Conservation (phyloP, 2,329 filamentous ascomycete species). For the Didymella keratinophila region DNA sequence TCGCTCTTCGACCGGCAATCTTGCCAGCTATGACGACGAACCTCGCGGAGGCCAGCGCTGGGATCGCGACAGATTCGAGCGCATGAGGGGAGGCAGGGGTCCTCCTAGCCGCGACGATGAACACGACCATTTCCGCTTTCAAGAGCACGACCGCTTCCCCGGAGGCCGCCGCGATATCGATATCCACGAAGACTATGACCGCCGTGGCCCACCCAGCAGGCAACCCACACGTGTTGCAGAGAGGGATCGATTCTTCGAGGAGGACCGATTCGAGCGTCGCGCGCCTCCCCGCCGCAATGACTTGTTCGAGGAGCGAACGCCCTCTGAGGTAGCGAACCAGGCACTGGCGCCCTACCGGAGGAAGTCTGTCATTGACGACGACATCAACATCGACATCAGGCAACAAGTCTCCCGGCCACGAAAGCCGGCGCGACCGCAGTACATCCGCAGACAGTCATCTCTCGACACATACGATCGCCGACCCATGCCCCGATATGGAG, state of each 20-base stretch:
- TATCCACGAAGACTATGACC: conserved; percentile 54
- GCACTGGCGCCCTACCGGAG: conserved; percentile 67
- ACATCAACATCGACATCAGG: conserved; percentile 58
- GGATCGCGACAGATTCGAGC: conserved; percentile 61
- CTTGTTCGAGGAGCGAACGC: conserved; percentile 57
- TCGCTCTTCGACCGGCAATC: conserved; percentile 53
- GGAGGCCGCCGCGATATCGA: conserved; percentile 53
- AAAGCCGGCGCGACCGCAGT: conserved; percentile 67
- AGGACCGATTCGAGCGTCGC: conserved; percentile 57
- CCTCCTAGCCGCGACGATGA: conserved; percentile 59
- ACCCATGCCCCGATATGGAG: conserved; percentile 64
- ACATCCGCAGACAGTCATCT: conserved; percentile 84
- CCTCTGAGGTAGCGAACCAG: conserved; percentile 58
- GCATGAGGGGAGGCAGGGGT: conserved; percentile 51
- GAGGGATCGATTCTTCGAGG: conserved; percentile 63
- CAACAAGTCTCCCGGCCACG: conserved; percentile 50
- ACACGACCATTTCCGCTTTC: conserved; percentile 50
- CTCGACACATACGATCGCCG: conserved; percentile 88
- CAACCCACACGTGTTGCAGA: conserved; percentile 46
- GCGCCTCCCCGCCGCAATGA: conserved; percentile 49
- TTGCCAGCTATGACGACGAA: conserved; percentile 53
- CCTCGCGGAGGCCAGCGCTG: conserved; percentile 52
- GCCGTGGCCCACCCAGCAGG: conserved; percentile 44
- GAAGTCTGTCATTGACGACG: conserved; percentile 65
- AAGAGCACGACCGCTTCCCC: conserved; percentile 55